phyloP scores from a whole-genome alignment of 1,284 basidiomycete species.

The Agroathelia rolfsii region DNA sequence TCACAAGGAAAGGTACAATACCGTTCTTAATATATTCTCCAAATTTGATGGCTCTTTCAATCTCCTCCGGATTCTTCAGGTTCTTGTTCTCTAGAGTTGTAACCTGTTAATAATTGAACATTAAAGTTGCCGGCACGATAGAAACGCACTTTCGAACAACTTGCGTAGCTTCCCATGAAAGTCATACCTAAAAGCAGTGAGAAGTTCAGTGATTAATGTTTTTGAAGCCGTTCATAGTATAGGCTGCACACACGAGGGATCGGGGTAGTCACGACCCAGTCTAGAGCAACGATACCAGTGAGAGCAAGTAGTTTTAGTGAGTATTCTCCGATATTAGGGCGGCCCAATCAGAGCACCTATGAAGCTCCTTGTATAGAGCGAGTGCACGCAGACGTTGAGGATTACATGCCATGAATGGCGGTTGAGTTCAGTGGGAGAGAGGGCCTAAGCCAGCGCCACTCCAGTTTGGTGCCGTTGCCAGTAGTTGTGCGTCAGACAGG shows the following conservation, averaged over 20 bases:
- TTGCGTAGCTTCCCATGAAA: slow-evolving; percentile 61
- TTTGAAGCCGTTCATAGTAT: slow-evolving; percentile 8
- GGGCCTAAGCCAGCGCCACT: too few species aligned
- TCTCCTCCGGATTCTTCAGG: slow-evolving; percentile 60
- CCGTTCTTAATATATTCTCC: slow-evolving; percentile 88
- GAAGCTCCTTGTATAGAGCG: slow-evolving; percentile 69
- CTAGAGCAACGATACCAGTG: too few species aligned
- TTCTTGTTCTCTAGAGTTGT: slow-evolving; percentile 53
- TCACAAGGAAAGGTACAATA: slow-evolving; percentile 24
- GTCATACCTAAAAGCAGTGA: slow-evolving; percentile 44
- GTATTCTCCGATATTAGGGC: too few species aligned
- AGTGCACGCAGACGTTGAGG: slow-evolving; percentile 47
- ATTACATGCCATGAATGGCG: slow-evolving; percentile 24
- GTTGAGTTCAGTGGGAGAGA: too few species aligned
- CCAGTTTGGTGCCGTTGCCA: too few species aligned
- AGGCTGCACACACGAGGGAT: slow-evolving; percentile 46
- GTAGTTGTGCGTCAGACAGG: too few species aligned
- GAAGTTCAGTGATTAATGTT: slow-evolving; percentile 11
- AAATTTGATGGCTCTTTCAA: slow-evolving; percentile 70
- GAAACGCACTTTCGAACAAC: slow-evolving; percentile 62
- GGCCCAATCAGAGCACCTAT: too few species aligned
- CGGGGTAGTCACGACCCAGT: slow-evolving; percentile 69
- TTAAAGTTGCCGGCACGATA: slow-evolving; percentile 3
- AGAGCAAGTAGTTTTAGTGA: too few species aligned
- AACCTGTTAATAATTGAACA: slow-evolving; percentile 3